Percentiles rank a stretch among this genome's conserved stretches.
Conservation (phyloP, 805 yeast species). For the Pichia phayaonensis region DNA sequence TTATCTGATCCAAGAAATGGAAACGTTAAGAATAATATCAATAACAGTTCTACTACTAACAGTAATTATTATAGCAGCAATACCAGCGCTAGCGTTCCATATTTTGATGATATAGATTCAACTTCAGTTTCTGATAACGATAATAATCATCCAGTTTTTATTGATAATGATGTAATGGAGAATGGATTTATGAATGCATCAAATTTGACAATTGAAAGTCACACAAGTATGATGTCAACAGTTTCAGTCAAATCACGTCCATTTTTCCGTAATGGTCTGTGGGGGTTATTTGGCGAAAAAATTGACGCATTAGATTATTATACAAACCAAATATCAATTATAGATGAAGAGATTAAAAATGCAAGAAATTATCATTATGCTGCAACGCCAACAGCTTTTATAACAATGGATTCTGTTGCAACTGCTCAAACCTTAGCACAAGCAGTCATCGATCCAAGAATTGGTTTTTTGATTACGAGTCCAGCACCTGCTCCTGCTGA, state of each 20-base stretch:
- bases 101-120: neutral
- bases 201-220: neutral
- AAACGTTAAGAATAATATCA: neutral
- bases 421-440: conserved; percentile 96
- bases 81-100: neutral
- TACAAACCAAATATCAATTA: conserved; percentile 54
- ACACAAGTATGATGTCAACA: conserved; percentile 8
- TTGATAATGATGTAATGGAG: neutral
- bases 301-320: conserved; percentile 80
- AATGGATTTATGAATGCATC: neutral
- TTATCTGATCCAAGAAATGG: neutral
- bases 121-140: neutral
- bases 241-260: conserved; percentile 44
- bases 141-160: neutral
- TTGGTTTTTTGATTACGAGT: conserved; percentile 70
- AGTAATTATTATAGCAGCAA: neutral
- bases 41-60: no score
- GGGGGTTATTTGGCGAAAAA: conserved; percentile 56
- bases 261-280: conserved; percentile 45
- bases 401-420: conserved; percentile 92
- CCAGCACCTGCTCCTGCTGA: conserved; percentile 97
- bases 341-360: conserved; percentile 61
- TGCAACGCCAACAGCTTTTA: conserved; percentile 85
- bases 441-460: conserved; percentile 85
- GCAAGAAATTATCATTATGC: conserved; percentile 66